Conservation (phyloP, 78 protist genomes). For the Trichosphaerium sp. region DNA sequence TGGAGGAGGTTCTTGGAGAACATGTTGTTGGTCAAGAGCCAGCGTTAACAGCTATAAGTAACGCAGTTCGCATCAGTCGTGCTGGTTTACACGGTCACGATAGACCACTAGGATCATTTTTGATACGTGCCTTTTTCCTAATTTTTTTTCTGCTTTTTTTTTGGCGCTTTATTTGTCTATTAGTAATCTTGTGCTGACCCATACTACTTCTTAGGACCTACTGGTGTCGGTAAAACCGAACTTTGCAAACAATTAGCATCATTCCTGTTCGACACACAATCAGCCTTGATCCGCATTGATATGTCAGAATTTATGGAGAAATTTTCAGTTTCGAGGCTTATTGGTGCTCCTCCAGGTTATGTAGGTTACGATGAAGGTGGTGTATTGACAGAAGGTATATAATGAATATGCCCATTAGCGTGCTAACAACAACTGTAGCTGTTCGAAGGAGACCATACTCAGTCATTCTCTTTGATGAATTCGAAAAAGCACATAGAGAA, state of each 20-base stretch:
- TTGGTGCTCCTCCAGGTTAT: slow-evolving; percentile 55
- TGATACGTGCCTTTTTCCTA: no score
- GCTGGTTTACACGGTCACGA: slow-evolving; percentile 38
- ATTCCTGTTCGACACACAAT: slow-evolving; percentile 24
- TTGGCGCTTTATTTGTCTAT: no score
- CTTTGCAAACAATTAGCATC: slow-evolving; percentile 40
- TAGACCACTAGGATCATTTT: slow-evolving; percentile 42
- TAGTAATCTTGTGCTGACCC: no score
- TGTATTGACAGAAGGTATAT: slow-evolving; percentile 45
- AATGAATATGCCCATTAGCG: no score
- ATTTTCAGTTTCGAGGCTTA: slow-evolving; percentile 12
- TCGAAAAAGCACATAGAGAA: slow-evolving; percentile 48
- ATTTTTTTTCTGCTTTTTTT: no score
- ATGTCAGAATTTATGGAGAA: slow-evolving; percentile 45
- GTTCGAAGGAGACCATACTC: slow-evolving; percentile 55
- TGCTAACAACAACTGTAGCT: no score
- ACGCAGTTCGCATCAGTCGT: slow-evolving; percentile 47
- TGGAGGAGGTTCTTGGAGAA: slow-evolving; percentile 12
- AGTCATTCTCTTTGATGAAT: slow-evolving; percentile 52
- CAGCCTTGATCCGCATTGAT: slow-evolving; percentile 18
- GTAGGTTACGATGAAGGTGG: slow-evolving; percentile 62
- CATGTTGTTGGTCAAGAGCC: slow-evolving; percentile 37
- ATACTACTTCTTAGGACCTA: slow-evolving; percentile 58
- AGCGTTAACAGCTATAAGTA: slow-evolving; percentile 13
- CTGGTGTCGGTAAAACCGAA: slow-evolving; percentile 65